Conservation (phyloP, 2,329 filamentous ascomycete genomes). For the Sclerotiophoma versabilis region DNA sequence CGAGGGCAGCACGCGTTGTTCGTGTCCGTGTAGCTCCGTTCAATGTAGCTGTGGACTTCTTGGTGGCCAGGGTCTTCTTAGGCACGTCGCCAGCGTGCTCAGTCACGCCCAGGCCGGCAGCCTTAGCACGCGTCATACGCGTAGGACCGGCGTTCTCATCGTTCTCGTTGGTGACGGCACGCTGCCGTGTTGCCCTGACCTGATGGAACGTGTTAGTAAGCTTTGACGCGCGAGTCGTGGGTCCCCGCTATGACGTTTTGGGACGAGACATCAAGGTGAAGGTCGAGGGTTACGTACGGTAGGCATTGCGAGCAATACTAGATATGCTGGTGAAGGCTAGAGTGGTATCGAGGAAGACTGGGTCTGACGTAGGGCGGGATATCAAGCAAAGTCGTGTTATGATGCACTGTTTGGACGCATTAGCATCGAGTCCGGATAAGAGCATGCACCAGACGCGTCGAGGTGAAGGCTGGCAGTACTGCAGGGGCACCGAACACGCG, state of each 20-base stretch:
- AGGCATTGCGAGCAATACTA: slow-evolving; percentile 60
- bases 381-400: slow-evolving; percentile 45
- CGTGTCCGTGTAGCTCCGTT: slow-evolving; percentile 58
- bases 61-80: slow-evolving; percentile 57
- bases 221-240: slow-evolving; percentile 3
- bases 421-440: slow-evolving; percentile 31
- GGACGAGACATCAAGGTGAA: slow-evolving; percentile 16
- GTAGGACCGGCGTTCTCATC: slow-evolving; percentile 84
- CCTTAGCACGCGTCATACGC: slow-evolving; percentile 92
- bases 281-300: slow-evolving; percentile 55
- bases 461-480: slow-evolving; percentile 33
- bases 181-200: slow-evolving; percentile 75
- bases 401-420: slow-evolving; percentile 44
- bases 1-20: slow-evolving; percentile 79
- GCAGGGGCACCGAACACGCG: slow-evolving; percentile 30
- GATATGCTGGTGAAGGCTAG: slow-evolving; percentile 46
- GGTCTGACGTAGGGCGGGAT: slow-evolving; percentile 35
- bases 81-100: slow-evolving; percentile 62
- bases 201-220: slow-evolving; percentile 55
- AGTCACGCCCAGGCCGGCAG: slow-evolving; percentile 66
- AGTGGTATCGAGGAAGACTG: slow-evolving; percentile 30
- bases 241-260: slow-evolving; percentile 16
- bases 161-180: slow-evolving; percentile 87
- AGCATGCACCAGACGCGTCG: slow-evolving; percentile 23
- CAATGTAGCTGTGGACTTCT: slow-evolving; percentile 52